These are phyloP conservation scores for Russula virescens DNA, from an alignment of 768 basidiomycete species.

Conservation along the genomic window DNA sequence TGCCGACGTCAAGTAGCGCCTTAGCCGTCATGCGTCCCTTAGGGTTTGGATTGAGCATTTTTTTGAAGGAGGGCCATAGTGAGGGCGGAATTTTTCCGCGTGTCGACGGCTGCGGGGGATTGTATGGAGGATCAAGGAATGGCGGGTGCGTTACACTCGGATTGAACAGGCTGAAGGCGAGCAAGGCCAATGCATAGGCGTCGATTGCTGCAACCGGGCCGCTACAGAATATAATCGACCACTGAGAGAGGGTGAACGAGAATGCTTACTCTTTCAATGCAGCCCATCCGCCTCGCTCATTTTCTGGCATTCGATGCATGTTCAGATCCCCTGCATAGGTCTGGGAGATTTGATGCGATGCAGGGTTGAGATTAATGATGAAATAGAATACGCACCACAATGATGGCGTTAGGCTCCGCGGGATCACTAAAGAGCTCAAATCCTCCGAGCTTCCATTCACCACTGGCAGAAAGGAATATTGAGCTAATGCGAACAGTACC, in stretches of 20 bases:
- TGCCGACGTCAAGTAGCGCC: constrained; percentile 74
- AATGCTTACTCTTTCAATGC: constrained; percentile 69
- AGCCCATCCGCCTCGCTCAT: constrained; percentile 83
- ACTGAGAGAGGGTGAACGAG: constrained; percentile 2
- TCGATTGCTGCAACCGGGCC: constrained; percentile 63
- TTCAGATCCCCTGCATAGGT: constrained; percentile 61
- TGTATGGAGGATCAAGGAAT: constrained; percentile 67
- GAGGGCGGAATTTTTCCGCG: constrained; percentile 69
- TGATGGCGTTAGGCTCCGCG: constrained; percentile 68
- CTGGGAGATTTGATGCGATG: constrained; percentile 36
- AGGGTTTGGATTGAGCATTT: constrained; percentile 83
- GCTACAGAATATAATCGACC: constrained; percentile 38
- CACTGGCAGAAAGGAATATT: constrained; percentile 86
- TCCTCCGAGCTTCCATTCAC: constrained; percentile 96
- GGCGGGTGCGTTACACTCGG: constrained; percentile 61
- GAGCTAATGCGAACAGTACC: constrained; percentile 70
- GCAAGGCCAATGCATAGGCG: constrained; percentile 81
- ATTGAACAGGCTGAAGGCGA: constrained; percentile 86
- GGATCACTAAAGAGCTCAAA: constrained; percentile 86
- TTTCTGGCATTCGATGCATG: constrained; percentile 71
- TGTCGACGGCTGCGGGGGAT: constrained; percentile 68
- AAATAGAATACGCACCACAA: constrained; percentile 60
- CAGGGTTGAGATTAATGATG: constrained; percentile 8
- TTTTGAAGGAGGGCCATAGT: constrained; percentile 79
- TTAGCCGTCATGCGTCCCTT: constrained; percentile 72